Evolutionary conservation across 306 rosid genomes (phyloP).

Genomic region (Trichosanthes truncata): DNA sequence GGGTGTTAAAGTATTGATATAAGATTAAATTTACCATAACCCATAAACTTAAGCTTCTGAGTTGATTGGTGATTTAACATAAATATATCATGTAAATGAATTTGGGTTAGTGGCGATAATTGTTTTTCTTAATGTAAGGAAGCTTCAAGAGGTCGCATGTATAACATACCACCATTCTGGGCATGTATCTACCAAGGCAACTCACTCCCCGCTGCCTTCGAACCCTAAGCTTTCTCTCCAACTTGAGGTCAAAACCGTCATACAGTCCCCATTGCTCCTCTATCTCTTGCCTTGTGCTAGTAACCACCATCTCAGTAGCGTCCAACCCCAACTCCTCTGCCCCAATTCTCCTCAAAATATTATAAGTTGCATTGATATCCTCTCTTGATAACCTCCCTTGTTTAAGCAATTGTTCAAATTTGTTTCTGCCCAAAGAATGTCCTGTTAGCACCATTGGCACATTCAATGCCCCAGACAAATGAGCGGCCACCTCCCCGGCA

Average conservation of each 20-base stretch:
- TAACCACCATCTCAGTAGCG: slow-evolving; percentile 73
- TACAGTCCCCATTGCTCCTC: slow-evolving; percentile 86
- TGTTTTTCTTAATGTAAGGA: not conserved
- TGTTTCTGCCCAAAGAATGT: slow-evolving; percentile 69
- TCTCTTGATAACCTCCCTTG: slow-evolving; percentile 60
- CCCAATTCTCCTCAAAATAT: slow-evolving; percentile 57
- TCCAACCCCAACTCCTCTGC: slow-evolving; percentile 74
- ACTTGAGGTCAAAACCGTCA: slow-evolving; percentile 62
- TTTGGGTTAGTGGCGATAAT: no score
- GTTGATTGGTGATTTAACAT: no score
- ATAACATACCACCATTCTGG: slow-evolving; percentile 64
- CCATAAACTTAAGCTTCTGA: no score
- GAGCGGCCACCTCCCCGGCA: slow-evolving; percentile 62
- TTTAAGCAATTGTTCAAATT: slow-evolving; percentile 67
- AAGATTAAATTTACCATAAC: no score
- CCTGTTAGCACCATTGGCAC: slow-evolving; percentile 82
- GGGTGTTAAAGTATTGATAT: no score
- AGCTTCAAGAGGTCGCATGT: not conserved
- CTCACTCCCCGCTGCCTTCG: slow-evolving; percentile 62
- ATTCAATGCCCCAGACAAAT: slow-evolving; percentile 59
- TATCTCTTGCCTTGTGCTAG: slow-evolving; percentile 84
- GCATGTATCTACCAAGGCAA: slow-evolving; percentile 65
- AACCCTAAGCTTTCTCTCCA: slow-evolving; percentile 74
- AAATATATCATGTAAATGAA: not conserved
- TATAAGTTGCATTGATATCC: slow-evolving; percentile 61